phyloP scores from a whole-genome alignment of 2,329 filamentous ascomycete genomes.

The Aspergillus sp. region DNA sequence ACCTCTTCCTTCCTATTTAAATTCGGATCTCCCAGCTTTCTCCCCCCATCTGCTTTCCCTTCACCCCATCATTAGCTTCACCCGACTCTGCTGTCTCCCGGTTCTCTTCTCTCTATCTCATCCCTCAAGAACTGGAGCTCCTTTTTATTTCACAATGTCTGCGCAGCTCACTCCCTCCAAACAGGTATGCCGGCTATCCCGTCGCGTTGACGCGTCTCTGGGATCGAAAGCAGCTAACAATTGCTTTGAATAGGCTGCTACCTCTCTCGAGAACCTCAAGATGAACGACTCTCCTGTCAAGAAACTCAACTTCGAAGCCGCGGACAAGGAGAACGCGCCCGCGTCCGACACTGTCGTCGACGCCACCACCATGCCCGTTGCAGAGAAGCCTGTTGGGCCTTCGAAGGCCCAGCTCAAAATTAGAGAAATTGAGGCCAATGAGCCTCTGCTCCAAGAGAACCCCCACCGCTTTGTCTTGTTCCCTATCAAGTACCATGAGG shows the following conservation, averaged over 20 bases:
- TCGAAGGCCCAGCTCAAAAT: constrained; percentile 52
- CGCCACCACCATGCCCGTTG: constrained; percentile 57
- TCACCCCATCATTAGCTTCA: too few species aligned
- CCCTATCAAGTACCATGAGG: constrained; percentile 99
- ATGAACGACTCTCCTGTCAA: constrained; percentile 85
- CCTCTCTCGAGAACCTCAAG: constrained; percentile 82
- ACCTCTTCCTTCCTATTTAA: background rate
- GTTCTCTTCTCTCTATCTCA: constrained; percentile 28
- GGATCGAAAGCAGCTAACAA: constrained; percentile 39
- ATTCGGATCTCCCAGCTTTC: background rate
- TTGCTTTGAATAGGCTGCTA: constrained; percentile 65
- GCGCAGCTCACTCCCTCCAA: constrained; percentile 73
- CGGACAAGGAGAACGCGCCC: constrained; percentile 78
- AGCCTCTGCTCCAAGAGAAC: constrained; percentile 94
- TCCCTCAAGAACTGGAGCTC: constrained; percentile 15
- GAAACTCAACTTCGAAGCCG: constrained; percentile 75
- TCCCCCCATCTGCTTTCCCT: too few species aligned
- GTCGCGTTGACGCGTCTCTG: constrained; percentile 35
- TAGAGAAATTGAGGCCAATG: constrained; percentile 71
- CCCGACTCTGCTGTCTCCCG: background rate
- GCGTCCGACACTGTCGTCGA: constrained; percentile 52
- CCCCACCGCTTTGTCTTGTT: constrained; percentile 95
- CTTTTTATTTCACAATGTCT: constrained; percentile 60
- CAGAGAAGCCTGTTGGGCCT: constrained; percentile 42
- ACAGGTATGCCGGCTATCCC: constrained; percentile 57